These are phyloP conservation scores for Nicotiana attenuata DNA, from an alignment of 257 asterid genomes.

Conservation along the genomic window DNA sequence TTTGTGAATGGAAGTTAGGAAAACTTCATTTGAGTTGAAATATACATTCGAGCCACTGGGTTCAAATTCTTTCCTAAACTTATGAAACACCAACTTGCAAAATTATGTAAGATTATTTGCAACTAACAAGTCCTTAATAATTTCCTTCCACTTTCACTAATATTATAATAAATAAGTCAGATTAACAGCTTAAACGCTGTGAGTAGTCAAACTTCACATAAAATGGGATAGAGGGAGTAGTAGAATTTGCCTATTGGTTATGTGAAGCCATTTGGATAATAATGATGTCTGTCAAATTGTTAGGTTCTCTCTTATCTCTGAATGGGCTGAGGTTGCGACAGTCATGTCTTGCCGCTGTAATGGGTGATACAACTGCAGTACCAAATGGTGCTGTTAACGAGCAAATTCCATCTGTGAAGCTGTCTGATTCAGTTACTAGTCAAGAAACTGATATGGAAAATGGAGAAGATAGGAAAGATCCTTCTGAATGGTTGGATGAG, in stretches of 20 bases:
- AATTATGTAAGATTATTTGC: not conserved
- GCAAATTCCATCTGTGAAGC: slow-evolving; percentile 16
- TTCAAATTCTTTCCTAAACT: no score
- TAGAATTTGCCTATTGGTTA: not conserved
- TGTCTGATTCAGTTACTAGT: slow-evolving; percentile 21
- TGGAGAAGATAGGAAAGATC: slow-evolving; percentile 25
- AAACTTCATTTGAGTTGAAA: not conserved
- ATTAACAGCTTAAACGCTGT: not conserved
- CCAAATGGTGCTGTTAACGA: slow-evolving; percentile 31
- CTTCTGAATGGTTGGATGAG: slow-evolving; percentile 40
- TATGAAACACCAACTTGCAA: not conserved
- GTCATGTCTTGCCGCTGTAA: slow-evolving; percentile 25
- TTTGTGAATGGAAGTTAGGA: not conserved
- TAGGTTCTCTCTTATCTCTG: slow-evolving; percentile 29
- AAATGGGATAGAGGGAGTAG: not conserved
- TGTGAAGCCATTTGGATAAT: not conserved
- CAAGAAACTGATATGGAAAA: slow-evolving; percentile 11
- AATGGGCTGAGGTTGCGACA: slow-evolving; percentile 19
- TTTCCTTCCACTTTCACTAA: not conserved
- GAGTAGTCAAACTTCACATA: not conserved
- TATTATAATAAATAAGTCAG: not conserved
- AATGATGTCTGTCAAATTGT: not conserved
- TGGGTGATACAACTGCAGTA: slow-evolving; percentile 39
- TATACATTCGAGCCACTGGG: not conserved
- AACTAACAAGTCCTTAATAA: not conserved